phyloP scores from a whole-genome alignment of 768 basidiomycete genomes.

The Sistotremastrum suecicum region DNA sequence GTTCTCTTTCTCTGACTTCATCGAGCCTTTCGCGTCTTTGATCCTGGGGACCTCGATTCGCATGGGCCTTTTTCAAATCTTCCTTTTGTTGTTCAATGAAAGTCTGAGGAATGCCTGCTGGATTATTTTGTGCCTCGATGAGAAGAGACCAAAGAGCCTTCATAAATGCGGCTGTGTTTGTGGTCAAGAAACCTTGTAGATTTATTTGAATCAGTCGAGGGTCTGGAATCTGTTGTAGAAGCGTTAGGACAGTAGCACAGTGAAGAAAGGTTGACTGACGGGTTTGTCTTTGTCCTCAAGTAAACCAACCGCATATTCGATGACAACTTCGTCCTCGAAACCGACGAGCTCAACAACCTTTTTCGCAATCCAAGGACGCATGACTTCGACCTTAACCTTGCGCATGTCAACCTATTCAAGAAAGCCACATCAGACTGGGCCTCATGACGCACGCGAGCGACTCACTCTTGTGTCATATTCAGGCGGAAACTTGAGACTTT shows the following conservation, averaged over 20 bases:
- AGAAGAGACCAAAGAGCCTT: constrained; percentile 75
- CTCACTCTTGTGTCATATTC: constrained; percentile 77
- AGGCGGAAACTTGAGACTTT: constrained; percentile 79
- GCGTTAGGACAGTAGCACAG: neutral
- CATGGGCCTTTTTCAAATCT: constrained; percentile 64
- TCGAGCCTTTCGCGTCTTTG: constrained; percentile 55
- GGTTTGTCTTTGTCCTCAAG: constrained; percentile 76
- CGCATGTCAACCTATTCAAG: constrained; percentile 71
- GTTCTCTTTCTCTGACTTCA: constrained; percentile 51
- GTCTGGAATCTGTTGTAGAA: constrained; percentile 55
- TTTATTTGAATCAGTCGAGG: constrained; percentile 94
- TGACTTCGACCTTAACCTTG: constrained; percentile 85
- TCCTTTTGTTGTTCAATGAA: constrained; percentile 89
- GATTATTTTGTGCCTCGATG: constrained; percentile 83
- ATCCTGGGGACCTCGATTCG: constrained; percentile 49
- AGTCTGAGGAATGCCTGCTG: constrained; percentile 79
- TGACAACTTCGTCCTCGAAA: constrained; percentile 92
- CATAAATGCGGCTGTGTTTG: constrained; percentile 83
- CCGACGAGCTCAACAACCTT: constrained; percentile 83
- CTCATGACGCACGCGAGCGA: neutral
- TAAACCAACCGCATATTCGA: constrained; percentile 92
- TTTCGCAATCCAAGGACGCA: constrained; percentile 92
- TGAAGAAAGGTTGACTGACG: constrained; percentile 24
- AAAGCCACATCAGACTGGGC: neutral
- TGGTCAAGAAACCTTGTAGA: constrained; percentile 83